Evolutionary conservation across 1,284 basidiomycete genomes (phyloP), one percentile per base, ranked within the genome.

Genomic region (Ganoderma sinense): DNA sequence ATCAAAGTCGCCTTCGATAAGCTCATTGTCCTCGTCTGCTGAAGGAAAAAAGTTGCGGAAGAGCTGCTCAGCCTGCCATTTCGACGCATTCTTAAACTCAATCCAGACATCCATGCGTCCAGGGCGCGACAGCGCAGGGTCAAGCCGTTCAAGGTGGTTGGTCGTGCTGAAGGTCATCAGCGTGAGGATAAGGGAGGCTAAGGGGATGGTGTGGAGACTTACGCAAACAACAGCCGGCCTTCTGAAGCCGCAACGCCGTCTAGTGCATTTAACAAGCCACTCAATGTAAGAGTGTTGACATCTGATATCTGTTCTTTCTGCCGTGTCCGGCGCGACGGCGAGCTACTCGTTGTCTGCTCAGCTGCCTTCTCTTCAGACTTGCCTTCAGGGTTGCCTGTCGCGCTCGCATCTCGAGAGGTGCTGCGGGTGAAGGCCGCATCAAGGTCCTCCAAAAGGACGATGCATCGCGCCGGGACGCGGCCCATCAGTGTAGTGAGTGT

Each of bases 21-120:
- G 81, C 39, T 75, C 68, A 51, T 75, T 68, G 67, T 81, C 80
- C 33, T 88, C 88, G 71, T 92, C 91, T 0, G 85, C 84, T 41
- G 87, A 89, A 0, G 92, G 93, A 90, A 95, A 95, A 83, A 96
- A 96, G 80, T 94, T 94, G 69, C 91, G 86, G 88, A 95, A 96
- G 40, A 95, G 84, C 36, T 89, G 88, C 79, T 94, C 91, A 1
- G 92, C 92, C 76, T 96, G 94, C 88, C 90, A 92, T 74, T 88
- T 90, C 71, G 89, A 91, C 40, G 94, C 92, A 70, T 94, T 91
- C 83, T 89, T 92, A 85, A 96, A 96, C 79, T 95, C 93, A 64
- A 96, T 87, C 93, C 93, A 94, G 4, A 96, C 92, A 75, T 96
- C 94, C 90, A 95, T 94, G 36, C 94, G 93, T 20, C 94, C 94